Conservation (phyloP, 208 protist genomes). For the Porcisia hertigi region DNA sequence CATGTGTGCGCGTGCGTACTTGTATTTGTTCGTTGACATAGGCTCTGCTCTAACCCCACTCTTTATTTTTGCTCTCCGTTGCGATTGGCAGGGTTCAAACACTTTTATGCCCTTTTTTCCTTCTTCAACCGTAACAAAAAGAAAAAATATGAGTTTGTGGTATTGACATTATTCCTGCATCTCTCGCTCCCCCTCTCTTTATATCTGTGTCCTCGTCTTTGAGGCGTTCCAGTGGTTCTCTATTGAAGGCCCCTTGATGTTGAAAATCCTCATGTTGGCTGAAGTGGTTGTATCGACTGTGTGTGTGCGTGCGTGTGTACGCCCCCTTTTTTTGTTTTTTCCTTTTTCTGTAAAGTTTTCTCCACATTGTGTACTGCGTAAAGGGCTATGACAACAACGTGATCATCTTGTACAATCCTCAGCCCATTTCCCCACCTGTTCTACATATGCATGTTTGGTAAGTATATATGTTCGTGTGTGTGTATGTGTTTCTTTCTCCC, state of each 20-base stretch:
- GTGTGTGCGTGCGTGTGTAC: conserved; percentile 1
- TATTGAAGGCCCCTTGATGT: no score
- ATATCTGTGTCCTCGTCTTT: no score
- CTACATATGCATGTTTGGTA: not conserved
- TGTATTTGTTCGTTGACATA: not conserved
- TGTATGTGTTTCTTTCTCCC: not conserved
- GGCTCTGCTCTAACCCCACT: not conserved
- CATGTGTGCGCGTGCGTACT: not conserved
- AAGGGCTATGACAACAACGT: no score
- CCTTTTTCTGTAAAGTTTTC: not conserved
- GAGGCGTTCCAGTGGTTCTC: no score
- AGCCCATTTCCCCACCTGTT: no score
- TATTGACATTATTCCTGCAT: no score
- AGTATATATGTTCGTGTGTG: not conserved
- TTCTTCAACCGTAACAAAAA: no score
- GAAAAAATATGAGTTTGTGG: no score
- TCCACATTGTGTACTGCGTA: not conserved
- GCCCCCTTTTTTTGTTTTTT: not conserved
- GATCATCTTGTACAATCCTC: no score
- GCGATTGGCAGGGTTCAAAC: no score
- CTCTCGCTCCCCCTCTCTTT: no score
- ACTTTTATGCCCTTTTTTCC: no score
- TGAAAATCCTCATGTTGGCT: not conserved
- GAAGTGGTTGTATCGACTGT: not conserved
- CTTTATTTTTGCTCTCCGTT: not conserved